phyloP scores from a whole-genome alignment of 768 basidiomycete genomes.

The Tylopilus rubrobrunneus region DNA sequence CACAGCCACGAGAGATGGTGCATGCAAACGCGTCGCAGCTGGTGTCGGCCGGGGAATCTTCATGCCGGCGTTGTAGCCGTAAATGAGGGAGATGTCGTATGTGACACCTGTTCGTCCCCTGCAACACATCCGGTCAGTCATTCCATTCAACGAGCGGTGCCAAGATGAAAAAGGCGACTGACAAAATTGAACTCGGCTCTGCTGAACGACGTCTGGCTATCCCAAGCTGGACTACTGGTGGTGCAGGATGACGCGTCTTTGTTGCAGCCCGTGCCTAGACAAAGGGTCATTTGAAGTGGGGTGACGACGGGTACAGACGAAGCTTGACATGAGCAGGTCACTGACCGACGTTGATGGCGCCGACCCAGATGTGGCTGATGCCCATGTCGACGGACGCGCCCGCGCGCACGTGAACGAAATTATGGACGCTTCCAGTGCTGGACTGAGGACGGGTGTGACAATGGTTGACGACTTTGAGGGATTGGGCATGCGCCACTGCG shows the following conservation, averaged over 20 bases:
- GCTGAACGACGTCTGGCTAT: conserved; percentile 16
- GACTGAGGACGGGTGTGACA: conserved; percentile 10
- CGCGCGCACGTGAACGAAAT: conserved; percentile 15
- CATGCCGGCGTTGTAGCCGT: conserved; percentile 19
- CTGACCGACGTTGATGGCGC: conserved; percentile 22
- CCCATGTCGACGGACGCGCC: conserved; percentile 13
- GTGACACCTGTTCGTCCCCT: too few relatives aligned
- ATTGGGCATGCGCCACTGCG: too few relatives aligned
- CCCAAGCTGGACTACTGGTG: conserved; percentile 20
- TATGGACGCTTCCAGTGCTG: conserved; percentile 21
- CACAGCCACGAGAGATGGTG: conserved; percentile 14
- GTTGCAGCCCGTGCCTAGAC: conserved; percentile 17
- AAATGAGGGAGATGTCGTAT: conserved; percentile 20
- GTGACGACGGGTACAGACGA: neutral
- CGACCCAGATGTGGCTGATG: conserved; percentile 19
- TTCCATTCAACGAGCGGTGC: too few relatives aligned
- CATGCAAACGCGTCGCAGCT: conserved; percentile 18
- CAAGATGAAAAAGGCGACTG: too few relatives aligned
- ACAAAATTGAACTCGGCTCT: neutral
- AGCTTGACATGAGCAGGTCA: too few relatives aligned
- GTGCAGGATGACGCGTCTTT: conserved; percentile 15
- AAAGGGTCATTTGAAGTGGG: neutral
- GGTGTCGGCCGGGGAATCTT: conserved; percentile 13
- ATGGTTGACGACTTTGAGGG: neutral
- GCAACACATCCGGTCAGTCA: too few relatives aligned